Conservation (phyloP, 768 basidiomycete genomes). For the Tricholoma matsutake region DNA sequence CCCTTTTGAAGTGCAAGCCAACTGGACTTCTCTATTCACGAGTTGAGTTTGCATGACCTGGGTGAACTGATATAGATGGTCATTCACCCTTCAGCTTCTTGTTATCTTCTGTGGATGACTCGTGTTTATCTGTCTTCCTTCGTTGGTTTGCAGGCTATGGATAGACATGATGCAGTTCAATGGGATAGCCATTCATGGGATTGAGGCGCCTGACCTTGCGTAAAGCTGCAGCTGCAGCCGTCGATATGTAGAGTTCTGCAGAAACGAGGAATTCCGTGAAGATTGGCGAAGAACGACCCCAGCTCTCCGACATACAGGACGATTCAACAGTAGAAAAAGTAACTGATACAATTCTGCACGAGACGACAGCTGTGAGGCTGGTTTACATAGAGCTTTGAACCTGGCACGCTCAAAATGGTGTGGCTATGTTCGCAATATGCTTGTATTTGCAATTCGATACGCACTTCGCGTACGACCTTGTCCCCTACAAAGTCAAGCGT, state of each 20-base stretch:
- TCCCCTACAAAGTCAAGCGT: background rate
- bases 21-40: slow-evolving; percentile 60
- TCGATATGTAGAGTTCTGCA: slow-evolving; percentile 61
- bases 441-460: background rate
- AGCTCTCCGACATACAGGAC: slow-evolving; percentile 29
- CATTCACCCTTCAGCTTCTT: slow-evolving; percentile 59
- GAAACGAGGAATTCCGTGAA: slow-evolving; percentile 54
- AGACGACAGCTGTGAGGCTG: background rate
- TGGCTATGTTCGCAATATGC: background rate
- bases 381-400: background rate
- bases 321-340: background rate
- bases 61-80: background rate
- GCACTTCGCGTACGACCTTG: background rate
- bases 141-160: slow-evolving; percentile 42
- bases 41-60: background rate
- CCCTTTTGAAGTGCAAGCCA: slow-evolving; percentile 63
- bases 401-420: background rate
- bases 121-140: slow-evolving; percentile 57
- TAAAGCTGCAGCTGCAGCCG: slow-evolving; percentile 43
- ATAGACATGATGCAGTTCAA: slow-evolving; percentile 7
- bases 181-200: background rate
- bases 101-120: slow-evolving; percentile 41
- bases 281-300: slow-evolving; percentile 24
- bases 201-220: slow-evolving; percentile 50
- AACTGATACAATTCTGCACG: background rate